phyloP scores from a whole-genome alignment of 768 basidiomycete species.

The Auricularia sp. region DNA sequence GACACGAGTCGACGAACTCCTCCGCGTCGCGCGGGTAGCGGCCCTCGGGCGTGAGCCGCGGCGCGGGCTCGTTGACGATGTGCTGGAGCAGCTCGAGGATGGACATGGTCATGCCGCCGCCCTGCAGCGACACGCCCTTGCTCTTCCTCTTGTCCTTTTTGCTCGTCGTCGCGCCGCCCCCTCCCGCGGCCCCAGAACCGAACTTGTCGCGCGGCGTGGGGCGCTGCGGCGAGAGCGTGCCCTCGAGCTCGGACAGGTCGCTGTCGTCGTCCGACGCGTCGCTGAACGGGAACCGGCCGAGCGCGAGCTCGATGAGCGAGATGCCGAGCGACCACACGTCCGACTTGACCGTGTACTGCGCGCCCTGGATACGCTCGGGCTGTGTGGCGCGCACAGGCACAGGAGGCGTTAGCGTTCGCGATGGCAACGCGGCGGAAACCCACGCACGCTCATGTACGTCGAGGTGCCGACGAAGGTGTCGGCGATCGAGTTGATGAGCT shows the following conservation, averaged over 20 bases:
- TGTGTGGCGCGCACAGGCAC: conserved; percentile 22
- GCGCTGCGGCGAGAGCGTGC: conserved; percentile 66
- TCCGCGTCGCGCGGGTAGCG: conserved; percentile 67
- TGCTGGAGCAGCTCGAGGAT: conserved; percentile 95
- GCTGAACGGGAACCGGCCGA: conserved; percentile 95
- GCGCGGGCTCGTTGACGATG: conserved; percentile 98
- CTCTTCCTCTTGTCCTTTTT: conserved; percentile 83
- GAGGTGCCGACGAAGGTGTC: conserved; percentile 99
- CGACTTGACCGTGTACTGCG: conserved; percentile 96
- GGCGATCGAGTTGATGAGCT: conserved; percentile 96
- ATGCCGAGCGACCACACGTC: conserved; percentile 99
- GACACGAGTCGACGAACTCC: conserved; percentile 79
- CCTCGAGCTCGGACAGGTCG: conserved; percentile 64
- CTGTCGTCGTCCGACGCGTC: conserved; percentile 70
- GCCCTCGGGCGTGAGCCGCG: conserved; percentile 67
- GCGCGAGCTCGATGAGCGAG: conserved; percentile 90
- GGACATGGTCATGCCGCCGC: conserved; percentile 95
- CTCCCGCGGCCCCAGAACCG: conserved; percentile 19
- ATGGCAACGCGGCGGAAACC: neutral
- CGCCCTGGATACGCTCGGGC: conserved; percentile 99
- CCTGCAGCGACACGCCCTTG: conserved; percentile 86
- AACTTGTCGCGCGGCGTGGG: conserved; percentile 37
- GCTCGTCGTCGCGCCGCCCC: neutral
- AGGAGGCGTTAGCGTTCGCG: too few species aligned
- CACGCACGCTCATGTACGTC: conserved; percentile 92